These are phyloP conservation scores for Candida incommunis DNA, from an alignment of 805 yeast species.

Conservation along the genomic window DNA sequence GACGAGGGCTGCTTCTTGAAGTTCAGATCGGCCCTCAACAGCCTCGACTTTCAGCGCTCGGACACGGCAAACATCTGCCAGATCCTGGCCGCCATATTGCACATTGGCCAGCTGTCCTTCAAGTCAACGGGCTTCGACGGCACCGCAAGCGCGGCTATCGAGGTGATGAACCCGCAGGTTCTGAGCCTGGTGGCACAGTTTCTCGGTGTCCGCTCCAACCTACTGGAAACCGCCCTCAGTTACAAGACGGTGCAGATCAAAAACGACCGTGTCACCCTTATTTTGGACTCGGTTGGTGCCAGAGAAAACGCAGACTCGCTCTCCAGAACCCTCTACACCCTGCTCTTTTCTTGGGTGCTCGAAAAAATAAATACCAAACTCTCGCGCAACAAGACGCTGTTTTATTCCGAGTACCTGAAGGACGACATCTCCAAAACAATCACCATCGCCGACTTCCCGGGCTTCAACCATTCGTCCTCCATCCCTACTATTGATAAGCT, in stretches of 20 bases:
- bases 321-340: constrained; percentile 26
- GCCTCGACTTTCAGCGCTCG: constrained; percentile 32
- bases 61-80: constrained; percentile 37
- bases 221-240: constrained; percentile 22
- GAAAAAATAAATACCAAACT: constrained; percentile 23
- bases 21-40: constrained; percentile 33
- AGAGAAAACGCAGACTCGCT: constrained; percentile 27
- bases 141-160: constrained; percentile 22
- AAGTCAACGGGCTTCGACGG: constrained; percentile 20
- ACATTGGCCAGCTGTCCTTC: constrained; percentile 28
- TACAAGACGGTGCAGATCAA: constrained; percentile 24
- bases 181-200: constrained; percentile 23
- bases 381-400: constrained; percentile 15
- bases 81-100: constrained; percentile 30
- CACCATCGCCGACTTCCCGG: constrained; percentile 27
- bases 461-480: constrained; percentile 21
- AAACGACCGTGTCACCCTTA: constrained; percentile 27
- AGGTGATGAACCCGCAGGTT: constrained; percentile 21
- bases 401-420: constrained; percentile 4
- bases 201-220: constrained; percentile 25
- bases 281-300: constrained; percentile 27
- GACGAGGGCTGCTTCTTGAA: constrained; percentile 33
- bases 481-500: constrained; percentile 24
- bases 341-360: constrained; percentile 25
- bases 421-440: constrained; percentile 20